Evolutionary conservation across 2,329 filamentous ascomycete genomes (phyloP).

Genomic region (Trichophyton rubrum): DNA sequence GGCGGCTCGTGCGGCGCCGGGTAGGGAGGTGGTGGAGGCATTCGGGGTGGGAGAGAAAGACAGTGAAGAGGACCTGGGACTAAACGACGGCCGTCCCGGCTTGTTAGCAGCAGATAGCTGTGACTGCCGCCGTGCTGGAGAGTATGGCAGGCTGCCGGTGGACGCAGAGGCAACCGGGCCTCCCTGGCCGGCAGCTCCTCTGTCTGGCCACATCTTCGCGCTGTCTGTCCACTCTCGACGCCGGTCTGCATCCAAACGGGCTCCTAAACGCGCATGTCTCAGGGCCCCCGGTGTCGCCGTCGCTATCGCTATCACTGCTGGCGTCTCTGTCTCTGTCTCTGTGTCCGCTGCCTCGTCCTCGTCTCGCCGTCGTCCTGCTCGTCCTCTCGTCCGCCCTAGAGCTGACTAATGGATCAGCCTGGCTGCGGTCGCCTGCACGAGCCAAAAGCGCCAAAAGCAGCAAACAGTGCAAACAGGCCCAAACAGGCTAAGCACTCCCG

Average conservation of each 20-base stretch:
- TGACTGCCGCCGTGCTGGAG: slow-evolving; percentile 55
- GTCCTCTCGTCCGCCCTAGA: neutral
- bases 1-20: slow-evolving; percentile 49
- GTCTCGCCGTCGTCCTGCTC: neutral
- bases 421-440: slow-evolving; percentile 2
- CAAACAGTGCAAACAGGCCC: slow-evolving; percentile 7
- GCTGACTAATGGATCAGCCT: neutral
- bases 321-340: neutral
- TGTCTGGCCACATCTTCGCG: slow-evolving; percentile 72
- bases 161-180: slow-evolving; percentile 50
- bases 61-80: slow-evolving; percentile 62
- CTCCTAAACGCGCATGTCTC: neutral
- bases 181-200: slow-evolving; percentile 60
- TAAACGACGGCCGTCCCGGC: slow-evolving; percentile 50
- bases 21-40: slow-evolving; percentile 64
- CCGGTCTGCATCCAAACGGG: neutral
- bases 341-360: neutral
- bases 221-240: neutral
- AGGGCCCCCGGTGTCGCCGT: no score
- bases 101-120: slow-evolving; percentile 57
- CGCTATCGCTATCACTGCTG: neutral
- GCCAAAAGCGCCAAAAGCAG: neutral
- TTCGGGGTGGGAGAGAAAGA: slow-evolving; percentile 60
- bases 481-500: slow-evolving; percentile 9
- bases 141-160: slow-evolving; percentile 55